Percentiles rank a stretch among this genome's conserved stretches.
Conservation (phyloP, 441 rosid genomes). For the Brassica balearica region DNA sequence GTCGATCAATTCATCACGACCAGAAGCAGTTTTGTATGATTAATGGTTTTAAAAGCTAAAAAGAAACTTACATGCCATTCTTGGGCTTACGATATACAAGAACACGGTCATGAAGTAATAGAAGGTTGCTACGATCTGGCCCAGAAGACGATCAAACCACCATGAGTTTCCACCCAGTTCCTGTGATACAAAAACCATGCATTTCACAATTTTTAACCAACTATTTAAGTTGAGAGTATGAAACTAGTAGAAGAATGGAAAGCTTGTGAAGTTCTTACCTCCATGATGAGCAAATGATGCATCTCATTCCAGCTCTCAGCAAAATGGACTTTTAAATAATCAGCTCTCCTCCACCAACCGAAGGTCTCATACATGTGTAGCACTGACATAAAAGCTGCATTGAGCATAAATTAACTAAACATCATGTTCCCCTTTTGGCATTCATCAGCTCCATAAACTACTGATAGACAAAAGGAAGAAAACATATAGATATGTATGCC, state of each 20-base stretch:
- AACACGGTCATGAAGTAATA: slow-evolving; percentile 89
- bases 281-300: slow-evolving; percentile 99
- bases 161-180: slow-evolving; percentile 92
- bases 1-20: not conserved
- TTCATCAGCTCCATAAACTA: slow-evolving; percentile 7
- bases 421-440: not conserved
- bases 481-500: not conserved
- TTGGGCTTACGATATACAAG: slow-evolving; percentile 88
- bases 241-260: not conserved
- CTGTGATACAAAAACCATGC: slow-evolving; percentile 51
- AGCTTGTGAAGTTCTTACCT: slow-evolving; percentile 52
- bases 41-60: not conserved
- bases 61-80: slow-evolving; percentile 95
- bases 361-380: slow-evolving; percentile 97
- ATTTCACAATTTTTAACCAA: slow-evolving; percentile 6
- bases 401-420: slow-evolving; percentile 1
- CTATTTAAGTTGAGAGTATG: not conserved
- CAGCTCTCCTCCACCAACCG: slow-evolving; percentile 99
- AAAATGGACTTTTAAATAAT: slow-evolving; percentile 92
- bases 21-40: not conserved
- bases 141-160: slow-evolving; percentile 96
- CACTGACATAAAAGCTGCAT: slow-evolving; percentile 92
- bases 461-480: slow-evolving; percentile 15
- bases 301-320: slow-evolving; percentile 99
- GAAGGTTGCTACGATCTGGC: slow-evolving; percentile 75